Base-by-base conservation (phyloP, 2,329 filamentous ascomycete genomes). In the Teratosphaeria viscida region DNA sequence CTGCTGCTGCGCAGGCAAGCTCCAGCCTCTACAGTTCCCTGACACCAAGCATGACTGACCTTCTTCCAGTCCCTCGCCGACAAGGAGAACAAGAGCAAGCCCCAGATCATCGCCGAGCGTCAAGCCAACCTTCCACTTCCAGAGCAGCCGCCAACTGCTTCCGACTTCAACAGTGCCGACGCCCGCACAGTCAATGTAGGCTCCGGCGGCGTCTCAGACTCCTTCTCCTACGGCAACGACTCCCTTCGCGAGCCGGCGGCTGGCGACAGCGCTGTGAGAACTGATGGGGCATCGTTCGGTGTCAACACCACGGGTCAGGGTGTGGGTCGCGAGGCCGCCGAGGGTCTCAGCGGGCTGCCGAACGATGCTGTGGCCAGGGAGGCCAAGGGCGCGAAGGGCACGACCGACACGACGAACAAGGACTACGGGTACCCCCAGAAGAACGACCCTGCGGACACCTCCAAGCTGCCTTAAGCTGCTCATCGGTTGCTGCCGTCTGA, bases 161-260 rank as follows among this genome's bases (percentile, higher is more conserved):
- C 87, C 5, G 89, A 94, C 79, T 91, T 85, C 81, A 85, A 92
- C 72, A 89, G 86, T 0, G 78, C 82, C 56, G 88, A 92, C 68
- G 80, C 80, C 35, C 77, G 82, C 63, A 89, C 77, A 59, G 85
- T 89, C 70, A 87, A 89, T 70, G 84, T 89, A 55, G 87, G 87
- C 63, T 83, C 85, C 39, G 86, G 87, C 23, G 74, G 80, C 58
- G 66, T 79, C 1, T 66, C 64, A 11, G 70, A 69, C 59, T 56
- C 39, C 34, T 64, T 69, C 61, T 69, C 74, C 23, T 72, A 81
- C 65, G 81, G 77, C 57, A 79, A 81, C 62, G 74, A 85, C 54
- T 62, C 63, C 29, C 70, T 78, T 11, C 72, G 76, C 37, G 73
- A 72, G 56, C 76, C 77, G 26, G 72, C 75, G 58, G 85, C 85